These are phyloP conservation scores for Verticillium albo-atrum DNA, from an alignment of 2,329 filamentous ascomycete species.

Conservation along the genomic window DNA sequence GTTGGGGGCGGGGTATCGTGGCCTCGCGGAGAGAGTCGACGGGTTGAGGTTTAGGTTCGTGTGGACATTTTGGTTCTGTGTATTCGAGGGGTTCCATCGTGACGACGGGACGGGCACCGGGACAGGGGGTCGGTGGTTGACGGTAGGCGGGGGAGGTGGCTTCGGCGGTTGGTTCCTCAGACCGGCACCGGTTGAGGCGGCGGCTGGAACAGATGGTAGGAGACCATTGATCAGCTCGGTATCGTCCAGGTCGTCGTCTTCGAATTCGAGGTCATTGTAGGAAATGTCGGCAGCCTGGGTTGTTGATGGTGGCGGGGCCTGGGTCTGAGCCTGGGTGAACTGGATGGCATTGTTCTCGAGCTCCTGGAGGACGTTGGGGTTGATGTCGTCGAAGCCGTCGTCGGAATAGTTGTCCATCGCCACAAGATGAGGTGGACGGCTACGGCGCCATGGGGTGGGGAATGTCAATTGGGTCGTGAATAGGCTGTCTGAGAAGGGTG, in stretches of 20 bases:
- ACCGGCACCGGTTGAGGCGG: background rate
- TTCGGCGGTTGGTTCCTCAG: constrained; percentile 14
- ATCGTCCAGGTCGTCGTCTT: constrained; percentile 56
- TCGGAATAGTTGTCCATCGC: constrained; percentile 57
- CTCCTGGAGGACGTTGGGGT: constrained; percentile 52
- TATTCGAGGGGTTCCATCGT: constrained; percentile 30
- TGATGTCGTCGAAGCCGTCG: constrained; percentile 58
- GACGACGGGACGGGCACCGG: constrained; percentile 19
- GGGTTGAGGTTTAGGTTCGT: background rate
- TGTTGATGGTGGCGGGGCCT: constrained; percentile 12
- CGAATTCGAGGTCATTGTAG: constrained; percentile 39
- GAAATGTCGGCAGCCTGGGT: constrained; percentile 16
- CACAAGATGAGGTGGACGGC: background rate
- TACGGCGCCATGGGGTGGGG: background rate
- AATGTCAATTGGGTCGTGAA: background rate
- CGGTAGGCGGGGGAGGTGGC: constrained; percentile 22
- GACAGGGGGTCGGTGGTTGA: constrained; percentile 2
- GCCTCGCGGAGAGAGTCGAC: constrained; percentile 10
- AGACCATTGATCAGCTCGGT: constrained; percentile 49
- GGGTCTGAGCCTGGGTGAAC: constrained; percentile 46
- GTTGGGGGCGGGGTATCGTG: constrained; percentile 6
- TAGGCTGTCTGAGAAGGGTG: background rate
- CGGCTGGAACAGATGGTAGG: constrained; percentile 18
- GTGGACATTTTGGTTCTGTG: background rate
- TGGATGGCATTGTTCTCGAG: constrained; percentile 61